phyloP scores from a whole-genome alignment of 2,329 filamentous ascomycete species.

The Curvularia verruculosa region DNA sequence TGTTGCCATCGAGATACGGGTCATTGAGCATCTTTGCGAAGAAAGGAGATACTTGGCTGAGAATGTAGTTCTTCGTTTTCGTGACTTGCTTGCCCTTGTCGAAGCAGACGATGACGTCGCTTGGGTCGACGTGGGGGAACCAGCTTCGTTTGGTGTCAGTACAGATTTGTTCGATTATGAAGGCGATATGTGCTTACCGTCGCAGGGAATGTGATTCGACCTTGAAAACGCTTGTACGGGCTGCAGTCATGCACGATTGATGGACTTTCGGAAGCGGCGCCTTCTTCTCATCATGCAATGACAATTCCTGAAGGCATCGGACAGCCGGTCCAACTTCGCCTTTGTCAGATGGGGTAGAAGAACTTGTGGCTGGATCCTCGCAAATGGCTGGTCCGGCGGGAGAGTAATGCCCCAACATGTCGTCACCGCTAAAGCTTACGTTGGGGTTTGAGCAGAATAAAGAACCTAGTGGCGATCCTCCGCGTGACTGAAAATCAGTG shows the following conservation, averaged over 20 bases:
- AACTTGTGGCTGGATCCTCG: conserved; percentile 5
- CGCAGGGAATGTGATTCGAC: conserved; percentile 10
- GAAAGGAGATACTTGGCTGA: conserved; percentile 24
- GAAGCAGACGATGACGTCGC: conserved; percentile 27
- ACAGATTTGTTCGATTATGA: neutral
- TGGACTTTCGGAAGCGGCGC: neutral
- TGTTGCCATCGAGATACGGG: conserved; percentile 15
- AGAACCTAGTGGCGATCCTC: neutral
- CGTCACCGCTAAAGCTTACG: neutral
- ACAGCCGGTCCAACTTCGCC: conserved; percentile 15
- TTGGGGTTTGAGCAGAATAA: neutral
- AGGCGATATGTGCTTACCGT: conserved; percentile 7
- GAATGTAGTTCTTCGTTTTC: conserved; percentile 23
- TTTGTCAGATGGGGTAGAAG: neutral
- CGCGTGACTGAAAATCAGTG: neutral
- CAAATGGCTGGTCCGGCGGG: conserved; percentile 7
- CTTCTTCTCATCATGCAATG: conserved; percentile 11
- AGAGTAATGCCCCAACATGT: neutral
- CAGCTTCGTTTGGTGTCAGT: conserved; percentile 12
- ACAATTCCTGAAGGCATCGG: conserved; percentile 23
- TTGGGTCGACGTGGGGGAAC: conserved; percentile 14
- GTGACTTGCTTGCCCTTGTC: conserved; percentile 21
- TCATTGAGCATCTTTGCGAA: conserved; percentile 22
- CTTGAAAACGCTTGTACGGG: conserved; percentile 16
- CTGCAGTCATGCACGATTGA: neutral